phyloP scores from a whole-genome alignment of 2,329 filamentous ascomycete species.

The Karstenula rhodostoma region DNA sequence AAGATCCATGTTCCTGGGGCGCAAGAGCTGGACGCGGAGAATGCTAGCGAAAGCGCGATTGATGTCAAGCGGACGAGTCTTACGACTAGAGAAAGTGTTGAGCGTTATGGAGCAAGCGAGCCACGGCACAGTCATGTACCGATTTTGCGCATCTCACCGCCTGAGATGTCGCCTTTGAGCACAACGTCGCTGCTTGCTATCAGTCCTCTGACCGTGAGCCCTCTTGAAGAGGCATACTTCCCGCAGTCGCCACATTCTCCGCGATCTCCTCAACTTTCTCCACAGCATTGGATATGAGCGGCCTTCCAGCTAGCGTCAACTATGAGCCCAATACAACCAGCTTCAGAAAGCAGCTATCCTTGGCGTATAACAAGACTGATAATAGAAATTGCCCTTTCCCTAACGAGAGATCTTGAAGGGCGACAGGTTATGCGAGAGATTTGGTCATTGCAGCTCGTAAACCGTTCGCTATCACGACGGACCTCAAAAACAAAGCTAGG shows the following conservation, averaged over 20 bases:
- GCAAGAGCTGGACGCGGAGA: conserved; percentile 27
- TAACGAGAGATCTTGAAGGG: background rate
- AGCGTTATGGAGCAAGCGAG: background rate
- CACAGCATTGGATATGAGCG: conserved; percentile 10
- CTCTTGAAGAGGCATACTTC: conserved; percentile 16
- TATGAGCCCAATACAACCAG: background rate
- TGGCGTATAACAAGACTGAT: too few relatives aligned
- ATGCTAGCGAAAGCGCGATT: background rate
- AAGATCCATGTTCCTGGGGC: conserved; percentile 15
- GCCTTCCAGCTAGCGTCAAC: background rate
- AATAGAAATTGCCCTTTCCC: too few relatives aligned
- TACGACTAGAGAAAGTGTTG: background rate
- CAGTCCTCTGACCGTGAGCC: conserved; percentile 16
- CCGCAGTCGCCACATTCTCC: conserved; percentile 5
- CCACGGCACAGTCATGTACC: conserved; percentile 10
- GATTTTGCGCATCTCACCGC: conserved; percentile 11
- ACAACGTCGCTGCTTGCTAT: conserved; percentile 8
- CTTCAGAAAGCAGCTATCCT: background rate
- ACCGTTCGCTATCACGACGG: too few relatives aligned
- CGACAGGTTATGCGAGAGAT: too few relatives aligned
- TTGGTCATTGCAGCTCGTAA: too few relatives aligned
- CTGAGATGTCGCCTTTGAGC: conserved; percentile 1
- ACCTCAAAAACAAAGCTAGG: too few relatives aligned
- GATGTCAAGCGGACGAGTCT: background rate
- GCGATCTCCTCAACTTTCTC: conserved; percentile 1